A percentile compares a stretch with the other conserved stretches of the same genome.
phyloP scores from a whole-genome alignment of 2,329 filamentous ascomycete species.

The Pezicula neosporulosa region DNA sequence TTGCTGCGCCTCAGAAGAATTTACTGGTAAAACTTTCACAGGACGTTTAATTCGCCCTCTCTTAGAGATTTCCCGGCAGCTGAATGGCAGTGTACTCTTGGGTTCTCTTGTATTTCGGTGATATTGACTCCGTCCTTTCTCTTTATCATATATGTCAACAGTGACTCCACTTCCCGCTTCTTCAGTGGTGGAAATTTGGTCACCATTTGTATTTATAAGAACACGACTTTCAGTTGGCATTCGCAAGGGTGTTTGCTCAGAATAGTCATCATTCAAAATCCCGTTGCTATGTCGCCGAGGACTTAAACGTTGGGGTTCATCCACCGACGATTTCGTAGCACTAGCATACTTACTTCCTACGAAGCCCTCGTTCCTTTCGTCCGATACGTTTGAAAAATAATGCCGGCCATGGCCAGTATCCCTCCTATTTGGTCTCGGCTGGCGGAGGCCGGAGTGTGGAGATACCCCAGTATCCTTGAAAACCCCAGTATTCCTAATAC shows the following conservation, averaged over 20 bases:
- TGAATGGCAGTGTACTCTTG: constrained; percentile 8
- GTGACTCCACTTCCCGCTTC: neutral
- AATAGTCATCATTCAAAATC: no score
- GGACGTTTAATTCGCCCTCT: constrained; percentile 20
- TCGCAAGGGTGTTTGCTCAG: no score
- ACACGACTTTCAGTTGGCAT: no score
- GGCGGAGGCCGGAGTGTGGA: no score
- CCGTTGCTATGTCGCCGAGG: no score
- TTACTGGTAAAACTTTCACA: constrained; percentile 16
- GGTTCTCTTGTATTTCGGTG: neutral
- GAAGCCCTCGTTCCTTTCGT: no score
- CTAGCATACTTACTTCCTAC: no score
- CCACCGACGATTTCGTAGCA: no score
- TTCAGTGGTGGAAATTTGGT: neutral
- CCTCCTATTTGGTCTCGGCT: neutral
- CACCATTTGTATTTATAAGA: neutral
- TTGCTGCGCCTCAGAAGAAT: no score
- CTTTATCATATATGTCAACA: neutral
- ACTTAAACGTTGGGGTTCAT: no score
- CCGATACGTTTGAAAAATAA: no score
- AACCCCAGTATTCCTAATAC: constrained; percentile 22
- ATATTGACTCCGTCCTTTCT: neutral
- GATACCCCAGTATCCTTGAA: constrained; percentile 22
- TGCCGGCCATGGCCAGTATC: no score
- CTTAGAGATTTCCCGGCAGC: constrained; percentile 18